Base-by-base conservation (phyloP, 2,329 filamentous ascomycete species). In the Phoma sp. region DNA sequence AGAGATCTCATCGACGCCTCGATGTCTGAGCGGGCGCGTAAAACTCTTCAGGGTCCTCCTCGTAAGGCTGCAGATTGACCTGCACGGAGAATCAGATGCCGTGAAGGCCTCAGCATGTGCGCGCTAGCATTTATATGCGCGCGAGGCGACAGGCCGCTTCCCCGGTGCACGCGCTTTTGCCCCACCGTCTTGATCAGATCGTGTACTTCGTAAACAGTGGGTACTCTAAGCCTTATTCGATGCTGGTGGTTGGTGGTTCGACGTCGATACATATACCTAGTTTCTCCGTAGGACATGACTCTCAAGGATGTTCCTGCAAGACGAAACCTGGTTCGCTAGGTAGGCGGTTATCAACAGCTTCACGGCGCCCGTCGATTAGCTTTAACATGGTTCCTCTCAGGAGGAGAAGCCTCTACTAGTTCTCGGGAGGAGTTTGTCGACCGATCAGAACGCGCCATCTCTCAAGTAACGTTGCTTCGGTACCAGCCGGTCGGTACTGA, bases 401-500 rank as follows among this genome's bases (percentile, higher is more conserved):
- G 24, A 35, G 7, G 17, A 15, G 21, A 36, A 22, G 29, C 32
- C 25, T 43, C n/a, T 17, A n/a, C 33, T 43, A 27, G 44, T 33
- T 49, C 33, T 48, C 19, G 32, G 21, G 47, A 15, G 35, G 29
- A 40, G 50, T 50, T 61, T 39, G 41, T 59, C 53, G 51, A 55
- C 53, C 52, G 15, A 29, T 22, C 4, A 55, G 56, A 58, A 58
- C 43, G 57, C 67, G 66, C 67, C 61, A 65, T 57, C 46, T 37
- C 44, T 65, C 63, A 63, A 61, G 68, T 57, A 58, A 66, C 59
- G 64, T 54, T 62, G 62, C 62, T 63, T 73, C 71, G 71, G 57
- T 71, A 70, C 72, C 72, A 71, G 37, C 10, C 64, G 66, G 65
- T 68, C 70, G 72, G 71, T 52, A 59, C 58, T 27, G 24, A 45